Evolutionary conservation across 805 yeast species (phyloP), one percentile per base, ranked within the genome.

Genomic region (Osmozyma mogii): DNA sequence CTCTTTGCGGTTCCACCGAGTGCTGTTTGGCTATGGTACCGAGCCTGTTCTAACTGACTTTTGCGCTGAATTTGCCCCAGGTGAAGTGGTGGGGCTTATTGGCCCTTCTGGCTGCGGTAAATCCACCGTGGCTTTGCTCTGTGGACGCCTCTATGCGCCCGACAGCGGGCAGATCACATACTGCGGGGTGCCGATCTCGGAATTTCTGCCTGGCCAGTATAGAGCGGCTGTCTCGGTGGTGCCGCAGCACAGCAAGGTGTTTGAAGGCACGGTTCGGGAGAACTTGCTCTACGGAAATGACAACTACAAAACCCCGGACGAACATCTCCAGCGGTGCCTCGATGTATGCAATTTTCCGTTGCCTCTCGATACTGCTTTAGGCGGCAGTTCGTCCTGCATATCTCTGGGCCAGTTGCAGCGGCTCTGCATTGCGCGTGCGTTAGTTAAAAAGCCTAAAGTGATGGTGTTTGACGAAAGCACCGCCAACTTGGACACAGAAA

Each of bases 51-150:
- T 80, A 18, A 52, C 57, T 1, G 43, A 65, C 17, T 41, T 82
- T 5, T 50, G 53, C 7, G 55, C 80, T 18, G 24, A 35, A 0
- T 49, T 88, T 2, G 17, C 44, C 0, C 43, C 56, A 8, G 70
- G 72, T 12, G 72, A 74, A 32, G 59, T 71, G 0, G 60, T 81
- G 13, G 92, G 84, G 1, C 52, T 92, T 1, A 72, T 78, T 3
- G 99, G 98, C 1, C 75, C 71, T 20, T 84, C 96, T 2, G 99
- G 99, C 0, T 70, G 80, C 9, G 99, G 99, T 0, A 92, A 92
- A 52, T 81, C 96, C 0, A 85, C 97, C 0, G 37, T 89, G 1
- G 54, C 75, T 0, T 59, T 67, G 1, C 42, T 88, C 9, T 38
- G 88, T 0, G 52, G 76, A 2, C 59, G 79, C 28, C 52, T 88